Evolutionary conservation across 2,329 filamentous ascomycete genomes (phyloP), one percentile per base, ranked within the genome.

Genomic region (Sporothrix luriei): DNA sequence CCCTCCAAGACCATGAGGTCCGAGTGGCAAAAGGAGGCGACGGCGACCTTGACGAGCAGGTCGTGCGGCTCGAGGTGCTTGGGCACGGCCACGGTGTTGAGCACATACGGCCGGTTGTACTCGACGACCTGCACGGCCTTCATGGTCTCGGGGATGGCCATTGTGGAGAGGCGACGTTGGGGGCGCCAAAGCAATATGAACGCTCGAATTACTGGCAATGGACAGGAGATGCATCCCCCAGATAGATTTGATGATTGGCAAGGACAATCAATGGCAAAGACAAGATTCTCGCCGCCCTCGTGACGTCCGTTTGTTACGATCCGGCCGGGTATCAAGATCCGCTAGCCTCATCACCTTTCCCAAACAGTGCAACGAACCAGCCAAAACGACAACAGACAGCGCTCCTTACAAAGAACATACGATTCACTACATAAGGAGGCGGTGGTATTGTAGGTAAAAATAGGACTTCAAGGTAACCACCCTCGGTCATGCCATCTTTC

Each of bases 21-120:
- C 0, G 87, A 89, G 78, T 90, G 87, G 78, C 87, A 89, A 74
- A 88, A 82, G 0, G 85, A 87, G 11, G 85, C 86, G 19, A 85
- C 85, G 68, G 84, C 86, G 66, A 87, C 79, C 76, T 86, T 87
- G 74, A 89, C 80, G 48, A 89, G 82, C n/a, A 90, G 78, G 72
- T 89, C 87, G 72, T 84, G 74, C 0, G 83, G 80, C 4, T 78
- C 76, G 19, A 87, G 82, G 19, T 76, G 69, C 10, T 76, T 75
- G 10, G 85, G 85, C 0, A 83, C 80, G 7, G 86, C 24, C 5
- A 68, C 66, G 24, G 66, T 68, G 66, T 40, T 68, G 54, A 68
- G 16, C 40, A 38, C 38, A 21, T 68, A 61, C n/a, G 66, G 66
- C 43, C 51, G 24, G 54, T 38, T 33, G 52, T 68, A 61, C 40